Base-by-base conservation (phyloP, 768 basidiomycete species). In the Rhizopogon sp. region DNA sequence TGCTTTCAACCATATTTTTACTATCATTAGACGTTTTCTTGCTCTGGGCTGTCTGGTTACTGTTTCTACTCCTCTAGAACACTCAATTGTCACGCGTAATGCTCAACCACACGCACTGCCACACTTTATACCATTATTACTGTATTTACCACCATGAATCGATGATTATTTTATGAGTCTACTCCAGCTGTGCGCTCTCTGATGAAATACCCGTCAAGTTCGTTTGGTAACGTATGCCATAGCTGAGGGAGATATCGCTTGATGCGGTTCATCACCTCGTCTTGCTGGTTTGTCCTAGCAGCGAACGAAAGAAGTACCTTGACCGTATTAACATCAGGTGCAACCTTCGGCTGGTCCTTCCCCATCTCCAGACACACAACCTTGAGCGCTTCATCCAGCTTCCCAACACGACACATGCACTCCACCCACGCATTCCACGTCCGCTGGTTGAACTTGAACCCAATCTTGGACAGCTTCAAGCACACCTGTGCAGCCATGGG, bases 371-470 rank as follows among this genome's bases (percentile, higher is more conserved):
- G 50, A 56, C 86, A 85, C 17, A 86, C 76, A 16, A 82, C 73
- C 63, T 79, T 78, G 42, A 83, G 65, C 1, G 91, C 94, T 22
- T 89, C 86, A 20, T 84, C 79, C 33, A 91, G 60, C 61, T 76
- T 74, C 8, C 82, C 79, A 45, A 83, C 65, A 22, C 93, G 79
- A 62, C 90, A 91, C n/a, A 96, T 77, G 64, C 88, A 91, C 69
- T 97, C 93, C 17, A 97, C 67, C 76, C 85, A 91, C 0, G 83
- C 78, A 55, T 89, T 84, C 90, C 92, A 93, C 63, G 89, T 87
- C 50, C 82, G 79, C 57, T 74, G 62, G 64, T 87, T 85, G 52
- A 88, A 72, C 39, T 58, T 63, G 65, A 79, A 89, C 22, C 73
- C 76, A 44, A 74, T 74, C 50, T 69, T 74, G 29, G 68, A 67